Percentiles rank a stretch among this genome's conserved stretches.
These are phyloP conservation scores for Vinca minor DNA, from an alignment of 257 asterid species.

Conservation along the genomic window DNA sequence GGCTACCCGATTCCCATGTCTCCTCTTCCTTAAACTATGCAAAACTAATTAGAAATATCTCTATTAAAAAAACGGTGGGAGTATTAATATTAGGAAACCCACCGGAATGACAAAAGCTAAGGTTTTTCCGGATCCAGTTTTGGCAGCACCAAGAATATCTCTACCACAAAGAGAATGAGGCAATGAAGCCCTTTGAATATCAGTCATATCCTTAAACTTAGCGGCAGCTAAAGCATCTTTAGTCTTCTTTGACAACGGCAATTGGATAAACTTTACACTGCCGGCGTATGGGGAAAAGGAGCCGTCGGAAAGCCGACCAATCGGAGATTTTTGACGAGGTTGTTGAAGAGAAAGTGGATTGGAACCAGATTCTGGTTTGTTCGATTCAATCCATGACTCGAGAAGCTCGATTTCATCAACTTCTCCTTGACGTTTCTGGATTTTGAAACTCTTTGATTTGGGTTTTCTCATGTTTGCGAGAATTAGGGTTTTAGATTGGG, in stretches of 20 bases:
- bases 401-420: constrained; percentile 62
- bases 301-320: constrained; percentile 54
- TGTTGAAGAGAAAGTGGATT: constrained; percentile 62
- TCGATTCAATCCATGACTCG: constrained; percentile 61
- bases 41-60: no score
- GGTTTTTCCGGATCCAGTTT: constrained; percentile 96
- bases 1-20: no score
- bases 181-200: constrained; percentile 84
- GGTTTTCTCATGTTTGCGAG: constrained; percentile 35
- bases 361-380: constrained; percentile 63
- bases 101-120: constrained; percentile 87
- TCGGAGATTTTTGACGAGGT: constrained; percentile 40
- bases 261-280: constrained; percentile 50
- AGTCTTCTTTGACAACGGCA: constrained; percentile 74
- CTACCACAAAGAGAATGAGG: constrained; percentile 90
- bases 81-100: constrained; percentile 13
- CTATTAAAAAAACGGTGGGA: no score
- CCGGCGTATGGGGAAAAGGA: constrained; percentile 67
- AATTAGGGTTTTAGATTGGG: not conserved
- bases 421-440: constrained; percentile 46
- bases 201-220: constrained; percentile 58
- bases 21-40: no score
- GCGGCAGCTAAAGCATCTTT: constrained; percentile 55
- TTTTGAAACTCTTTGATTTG: constrained; percentile 36
- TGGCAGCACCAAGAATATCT: constrained; percentile 93